Evolutionary conservation across 1,284 basidiomycete genomes (phyloP).

Genomic region (Cryptococcus hybrid): DNA sequence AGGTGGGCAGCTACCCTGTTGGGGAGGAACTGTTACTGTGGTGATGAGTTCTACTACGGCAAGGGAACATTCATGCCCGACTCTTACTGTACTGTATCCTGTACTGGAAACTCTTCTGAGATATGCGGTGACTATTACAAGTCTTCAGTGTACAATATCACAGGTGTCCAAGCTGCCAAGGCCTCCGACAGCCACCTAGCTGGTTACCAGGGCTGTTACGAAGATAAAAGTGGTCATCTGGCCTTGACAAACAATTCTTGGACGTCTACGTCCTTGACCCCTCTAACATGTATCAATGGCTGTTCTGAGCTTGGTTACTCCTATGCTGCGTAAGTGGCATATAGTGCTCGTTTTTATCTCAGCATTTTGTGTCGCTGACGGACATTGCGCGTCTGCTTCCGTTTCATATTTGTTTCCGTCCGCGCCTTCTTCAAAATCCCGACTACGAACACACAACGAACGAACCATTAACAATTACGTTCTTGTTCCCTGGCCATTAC

Average conservation of each 20-base stretch:
- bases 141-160: slow-evolving; percentile 6
- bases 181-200: neutral
- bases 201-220: slow-evolving; percentile 15
- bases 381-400: too few species aligned
- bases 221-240: slow-evolving; percentile 9
- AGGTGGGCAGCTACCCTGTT: neutral
- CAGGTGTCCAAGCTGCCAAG: neutral
- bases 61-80: slow-evolving; percentile 15
- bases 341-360: too few species aligned
- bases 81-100: slow-evolving; percentile 13
- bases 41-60: slow-evolving; percentile 12
- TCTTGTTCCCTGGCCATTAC: too few species aligned
- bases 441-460: too few species aligned
- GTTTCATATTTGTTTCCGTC: too few species aligned
- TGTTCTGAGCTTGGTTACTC: slow-evolving; percentile 28
- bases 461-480: too few species aligned
- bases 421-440: too few species aligned
- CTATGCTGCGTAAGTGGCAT: slow-evolving; percentile 11
- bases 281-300: slow-evolving; percentile 22
- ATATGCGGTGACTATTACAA: slow-evolving; percentile 3
- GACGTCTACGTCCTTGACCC: slow-evolving; percentile 15
- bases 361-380: neutral
- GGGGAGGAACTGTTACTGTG: slow-evolving; percentile 15
- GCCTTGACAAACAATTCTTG: slow-evolving; percentile 15
- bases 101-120: slow-evolving; percentile 5